phyloP scores from a whole-genome alignment of 2,329 filamentous ascomycete species.

The Penicillium vulpinum region DNA sequence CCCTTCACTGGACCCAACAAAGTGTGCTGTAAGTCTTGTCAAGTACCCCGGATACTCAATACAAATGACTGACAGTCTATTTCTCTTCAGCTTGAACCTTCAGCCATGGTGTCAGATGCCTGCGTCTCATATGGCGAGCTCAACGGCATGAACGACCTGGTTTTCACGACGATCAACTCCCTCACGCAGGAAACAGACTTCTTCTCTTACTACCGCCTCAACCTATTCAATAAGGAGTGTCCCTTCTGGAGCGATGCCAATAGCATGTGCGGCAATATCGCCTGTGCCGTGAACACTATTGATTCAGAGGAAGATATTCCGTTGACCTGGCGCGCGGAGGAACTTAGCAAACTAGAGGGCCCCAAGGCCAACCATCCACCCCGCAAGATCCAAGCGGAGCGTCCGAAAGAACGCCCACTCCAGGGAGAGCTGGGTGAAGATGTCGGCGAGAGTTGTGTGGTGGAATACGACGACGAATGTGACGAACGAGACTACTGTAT shows the following conservation, averaged over 20 bases:
- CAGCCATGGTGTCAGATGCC: constrained; percentile 86
- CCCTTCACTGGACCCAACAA: constrained; percentile 39
- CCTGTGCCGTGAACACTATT: constrained; percentile 90
- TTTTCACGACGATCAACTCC: constrained; percentile 75
- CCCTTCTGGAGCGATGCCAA: constrained; percentile 95
- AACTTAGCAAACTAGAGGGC: constrained; percentile 88
- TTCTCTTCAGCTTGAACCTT: constrained; percentile 72
- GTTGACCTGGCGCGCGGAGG: constrained; percentile 83
- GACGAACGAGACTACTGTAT: constrained; percentile 97
- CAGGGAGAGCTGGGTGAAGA: constrained; percentile 79
- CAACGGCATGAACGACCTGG: constrained; percentile 74
- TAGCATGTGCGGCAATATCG: constrained; percentile 95
- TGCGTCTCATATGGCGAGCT: constrained; percentile 92
- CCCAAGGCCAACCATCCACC: constrained; percentile 88
- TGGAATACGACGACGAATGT: constrained; percentile 96
- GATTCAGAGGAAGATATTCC: constrained; percentile 96
- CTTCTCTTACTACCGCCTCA: constrained; percentile 95
- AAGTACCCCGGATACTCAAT: not conserved
- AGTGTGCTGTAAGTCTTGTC: constrained; percentile 56
- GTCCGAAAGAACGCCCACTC: constrained; percentile 68
- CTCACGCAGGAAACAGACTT: constrained; percentile 90
- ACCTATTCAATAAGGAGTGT: constrained; percentile 90
- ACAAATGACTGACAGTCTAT: constrained; percentile 5
- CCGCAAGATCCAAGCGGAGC: constrained; percentile 68
- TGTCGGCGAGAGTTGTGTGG: constrained; percentile 92